A percentile compares a stretch with the other conserved stretches of the same genome.
Conservation (phyloP, 768 basidiomycete genomes). For the Leccinum barrowsii region DNA sequence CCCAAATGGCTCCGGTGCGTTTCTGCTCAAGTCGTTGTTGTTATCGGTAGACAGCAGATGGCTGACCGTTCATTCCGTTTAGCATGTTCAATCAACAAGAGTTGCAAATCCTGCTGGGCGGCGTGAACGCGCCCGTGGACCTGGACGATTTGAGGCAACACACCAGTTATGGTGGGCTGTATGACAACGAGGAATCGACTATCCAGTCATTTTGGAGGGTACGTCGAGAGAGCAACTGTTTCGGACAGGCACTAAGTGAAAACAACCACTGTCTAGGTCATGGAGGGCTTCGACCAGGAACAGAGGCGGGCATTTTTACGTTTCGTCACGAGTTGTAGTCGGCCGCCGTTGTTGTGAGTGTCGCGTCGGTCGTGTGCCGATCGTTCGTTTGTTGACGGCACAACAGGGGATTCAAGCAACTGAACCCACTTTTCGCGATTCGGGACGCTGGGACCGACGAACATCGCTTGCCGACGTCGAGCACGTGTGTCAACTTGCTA, state of each 20-base stretch:
- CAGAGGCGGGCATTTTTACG: conserved; percentile 75
- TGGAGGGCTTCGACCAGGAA: conserved; percentile 75
- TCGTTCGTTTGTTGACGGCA: neutral
- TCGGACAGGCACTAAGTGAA: neutral
- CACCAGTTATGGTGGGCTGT: conserved; percentile 81
- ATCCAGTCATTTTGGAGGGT: conserved; percentile 85
- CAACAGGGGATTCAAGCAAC: conserved; percentile 75
- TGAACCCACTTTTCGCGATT: conserved; percentile 86
- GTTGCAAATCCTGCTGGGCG: conserved; percentile 86
- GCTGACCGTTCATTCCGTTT: conserved; percentile 11
- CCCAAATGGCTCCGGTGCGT: conserved; percentile 77
- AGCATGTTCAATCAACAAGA: conserved; percentile 99
- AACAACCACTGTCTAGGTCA: conserved; percentile 47
- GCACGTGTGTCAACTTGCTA: conserved; percentile 78
- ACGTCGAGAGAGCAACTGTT: conserved; percentile 12
- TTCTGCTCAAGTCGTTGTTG: neutral
- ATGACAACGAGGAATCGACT: conserved; percentile 64
- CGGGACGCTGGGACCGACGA: conserved; percentile 76
- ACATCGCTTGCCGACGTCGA: conserved; percentile 65
- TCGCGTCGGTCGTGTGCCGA: neutral
- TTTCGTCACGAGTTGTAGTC: conserved; percentile 91
- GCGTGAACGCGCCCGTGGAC: conserved; percentile 81
- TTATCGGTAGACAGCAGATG: neutral
- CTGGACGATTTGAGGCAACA: conserved; percentile 74
- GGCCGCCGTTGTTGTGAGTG: conserved; percentile 80